Base-by-base conservation (phyloP, 495 filamentous ascomycete species). In the Hypoxylon lenormandii region DNA sequence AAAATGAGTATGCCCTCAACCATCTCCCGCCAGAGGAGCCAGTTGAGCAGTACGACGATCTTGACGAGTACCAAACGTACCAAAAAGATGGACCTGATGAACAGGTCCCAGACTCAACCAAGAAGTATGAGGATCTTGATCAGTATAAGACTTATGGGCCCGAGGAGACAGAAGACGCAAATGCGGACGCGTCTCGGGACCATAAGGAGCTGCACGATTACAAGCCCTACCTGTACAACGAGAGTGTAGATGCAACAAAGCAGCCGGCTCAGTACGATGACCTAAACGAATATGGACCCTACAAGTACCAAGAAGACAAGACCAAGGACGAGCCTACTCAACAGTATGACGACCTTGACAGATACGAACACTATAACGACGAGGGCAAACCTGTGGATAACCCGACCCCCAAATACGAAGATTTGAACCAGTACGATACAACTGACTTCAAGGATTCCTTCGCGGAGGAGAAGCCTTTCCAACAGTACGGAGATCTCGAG, bases 381-480 rank as follows among this genome's bases (percentile, higher is more conserved):
- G 66, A 76, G n/a, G 16, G 30, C 11, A 61, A 45, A 12, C 49
- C 55, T 6, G 43, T 38, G 18, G 57, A 66, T 10, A 64, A 76
- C 5, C 6, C 63, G 7, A n/a, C 51, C 0, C 56, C 45, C 1
- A 72, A 77, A 18, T 75, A 72, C 15, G 52, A 74, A 3, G 78
- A 80, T 49, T 66, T 78, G 18, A 57, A 74, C 19, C 75, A 78
- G 46, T 80, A 81, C 50, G 64, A 76, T 42, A 60, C 74, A 5
- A 70, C 66, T 30, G 49, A 49, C 33, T 73, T 77, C 16, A 70
- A 77, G 12, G 78, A 80, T 36, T 40, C 74, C 11, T 56, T 76
- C 38, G 68, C 38, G 18, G 60, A 74, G 42, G 70, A 76, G 12
- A 65, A 30, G 2, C 60, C 66, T 3, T 72, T 70, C n/a, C 50